Evolutionary conservation across 2,329 filamentous ascomycete species (phyloP).

Genomic region (Mariannaea elegans): DNA sequence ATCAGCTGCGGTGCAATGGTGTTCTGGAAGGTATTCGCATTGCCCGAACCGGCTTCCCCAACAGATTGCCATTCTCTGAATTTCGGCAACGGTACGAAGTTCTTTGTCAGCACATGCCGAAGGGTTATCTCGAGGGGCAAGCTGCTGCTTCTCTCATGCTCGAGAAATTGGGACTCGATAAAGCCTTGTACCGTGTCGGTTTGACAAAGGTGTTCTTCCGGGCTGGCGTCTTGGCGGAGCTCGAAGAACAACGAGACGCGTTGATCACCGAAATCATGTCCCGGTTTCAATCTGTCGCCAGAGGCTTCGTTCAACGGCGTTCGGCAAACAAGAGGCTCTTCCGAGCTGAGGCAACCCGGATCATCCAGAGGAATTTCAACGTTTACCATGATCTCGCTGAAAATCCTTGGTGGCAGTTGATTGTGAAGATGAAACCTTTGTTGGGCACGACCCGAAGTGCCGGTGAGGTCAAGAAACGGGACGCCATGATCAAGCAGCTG

Average conservation of each 20-base stretch:
- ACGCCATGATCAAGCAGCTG: constrained; percentile 90
- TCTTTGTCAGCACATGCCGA: constrained; percentile 87
- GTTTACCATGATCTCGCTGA: constrained; percentile 89
- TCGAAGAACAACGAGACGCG: constrained; percentile 94
- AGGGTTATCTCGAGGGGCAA: constrained; percentile 91
- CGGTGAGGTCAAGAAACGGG: constrained; percentile 91
- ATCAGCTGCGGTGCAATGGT: constrained; percentile 98
- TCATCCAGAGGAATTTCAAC: constrained; percentile 94
- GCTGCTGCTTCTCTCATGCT: constrained; percentile 86
- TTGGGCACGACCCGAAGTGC: constrained; percentile 91
- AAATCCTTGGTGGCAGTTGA: constrained; percentile 97
- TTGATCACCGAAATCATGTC: constrained; percentile 95
- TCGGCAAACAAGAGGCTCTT: constrained; percentile 94
- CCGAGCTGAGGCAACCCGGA: constrained; percentile 90
- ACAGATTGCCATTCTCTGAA: constrained; percentile 89
- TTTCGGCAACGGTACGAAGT: constrained; percentile 97
- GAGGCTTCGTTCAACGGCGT: constrained; percentile 88
- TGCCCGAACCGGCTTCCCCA: constrained; percentile 95
- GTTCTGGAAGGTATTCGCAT: constrained; percentile 99
- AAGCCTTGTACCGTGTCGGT: constrained; percentile 88
- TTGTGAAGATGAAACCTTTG: constrained; percentile 93
- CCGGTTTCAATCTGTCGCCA: constrained; percentile 88
- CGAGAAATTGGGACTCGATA: constrained; percentile 86
- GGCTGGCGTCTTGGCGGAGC: constrained; percentile 91
- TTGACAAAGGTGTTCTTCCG: constrained; percentile 98